Percentiles rank a stretch among this genome's conserved stretches.
Evolutionary conservation across 495 filamentous ascomycete species (phyloP).

Genomic region (Podospora anserina): DNA sequence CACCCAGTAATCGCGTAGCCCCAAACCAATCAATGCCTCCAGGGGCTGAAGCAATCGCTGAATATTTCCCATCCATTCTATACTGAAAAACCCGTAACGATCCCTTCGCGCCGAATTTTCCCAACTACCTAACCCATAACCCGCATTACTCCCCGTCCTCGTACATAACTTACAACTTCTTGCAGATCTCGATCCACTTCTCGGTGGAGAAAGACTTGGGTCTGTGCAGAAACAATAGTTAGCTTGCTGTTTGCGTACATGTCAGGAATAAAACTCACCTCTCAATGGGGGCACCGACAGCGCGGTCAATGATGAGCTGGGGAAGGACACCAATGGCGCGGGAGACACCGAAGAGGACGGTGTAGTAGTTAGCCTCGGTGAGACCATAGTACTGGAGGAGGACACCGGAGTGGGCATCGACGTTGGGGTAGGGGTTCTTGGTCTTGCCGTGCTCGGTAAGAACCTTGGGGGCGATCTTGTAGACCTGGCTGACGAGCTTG

Average conservation of each 20-base stretch:
- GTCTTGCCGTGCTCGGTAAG: constrained; percentile 99
- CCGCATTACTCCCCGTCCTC: constrained; percentile 11
- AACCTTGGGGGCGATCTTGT: constrained; percentile 98
- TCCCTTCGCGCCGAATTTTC: constrained; percentile 29
- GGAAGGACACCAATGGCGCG: constrained; percentile 96
- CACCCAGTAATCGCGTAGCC: constrained; percentile 16
- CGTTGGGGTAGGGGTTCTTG: constrained; percentile 65
- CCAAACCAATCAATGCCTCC: neutral
- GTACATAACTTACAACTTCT: constrained; percentile 66
- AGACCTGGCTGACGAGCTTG: constrained; percentile 98
- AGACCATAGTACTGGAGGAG: constrained; percentile 99
- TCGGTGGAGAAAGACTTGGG: constrained; percentile 98
- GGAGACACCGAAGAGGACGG: constrained; percentile 97
- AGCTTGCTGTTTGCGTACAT: neutral
- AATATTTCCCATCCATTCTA: constrained; percentile 31
- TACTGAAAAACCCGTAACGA: constrained; percentile 33
- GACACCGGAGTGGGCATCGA: constrained; percentile 82
- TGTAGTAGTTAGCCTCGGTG: constrained; percentile 99
- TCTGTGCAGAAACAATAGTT: constrained; percentile 30
- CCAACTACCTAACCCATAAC: constrained; percentile 25
- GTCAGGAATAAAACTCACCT: constrained; percentile 41
- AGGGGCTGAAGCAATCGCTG: constrained; percentile 20
- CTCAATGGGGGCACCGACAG: constrained; percentile 82
- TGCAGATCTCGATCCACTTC: constrained; percentile 88
- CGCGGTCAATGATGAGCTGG: constrained; percentile 99